Evolutionary conservation across 1,284 basidiomycete species (phyloP).

Genomic region (Apiotrichum sp.): DNA sequence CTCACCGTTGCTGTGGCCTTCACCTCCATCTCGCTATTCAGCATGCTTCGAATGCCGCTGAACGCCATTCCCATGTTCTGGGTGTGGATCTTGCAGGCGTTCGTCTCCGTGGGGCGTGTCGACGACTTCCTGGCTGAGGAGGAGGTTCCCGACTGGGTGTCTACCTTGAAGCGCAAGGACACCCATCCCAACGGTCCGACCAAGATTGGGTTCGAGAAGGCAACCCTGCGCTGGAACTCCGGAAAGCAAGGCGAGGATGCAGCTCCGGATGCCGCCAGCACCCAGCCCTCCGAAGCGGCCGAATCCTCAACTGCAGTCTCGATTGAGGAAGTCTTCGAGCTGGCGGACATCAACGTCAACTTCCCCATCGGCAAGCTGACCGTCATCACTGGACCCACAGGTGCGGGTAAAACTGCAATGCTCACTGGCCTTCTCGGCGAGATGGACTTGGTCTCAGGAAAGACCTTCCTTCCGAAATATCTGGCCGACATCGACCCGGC

Average conservation of each 20-base stretch:
- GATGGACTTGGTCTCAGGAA: constrained; percentile 60
- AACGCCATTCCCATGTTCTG: constrained; percentile 38
- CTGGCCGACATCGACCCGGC: constrained; percentile 54
- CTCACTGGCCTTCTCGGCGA: constrained; percentile 49
- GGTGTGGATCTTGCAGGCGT: constrained; percentile 52
- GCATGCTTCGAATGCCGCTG: constrained; percentile 53
- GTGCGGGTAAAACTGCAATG: constrained; percentile 57
- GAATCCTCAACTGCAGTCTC: constrained; percentile 1
- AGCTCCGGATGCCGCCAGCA: neutral
- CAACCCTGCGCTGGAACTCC: constrained; percentile 64
- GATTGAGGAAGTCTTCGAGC: constrained; percentile 52
- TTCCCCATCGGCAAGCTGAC: constrained; percentile 67
- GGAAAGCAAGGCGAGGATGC: constrained; percentile 34
- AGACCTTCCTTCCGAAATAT: constrained; percentile 61
- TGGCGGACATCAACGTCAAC: constrained; percentile 58
- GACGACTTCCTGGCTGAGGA: constrained; percentile 73
- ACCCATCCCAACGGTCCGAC: constrained; percentile 23
- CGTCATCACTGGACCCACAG: constrained; percentile 68
- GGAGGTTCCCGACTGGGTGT: constrained; percentile 67
- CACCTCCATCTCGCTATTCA: constrained; percentile 47
- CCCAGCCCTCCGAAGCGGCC: constrained; percentile 23
- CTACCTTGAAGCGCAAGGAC: constrained; percentile 53
- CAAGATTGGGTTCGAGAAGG: constrained; percentile 60
- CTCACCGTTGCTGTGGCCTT: constrained; percentile 48
- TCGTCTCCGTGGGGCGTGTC: constrained; percentile 72